Evolutionary conservation across 352 stramenopile genomes (phyloP).

Genomic region (Thraustochytrium sp.): DNA sequence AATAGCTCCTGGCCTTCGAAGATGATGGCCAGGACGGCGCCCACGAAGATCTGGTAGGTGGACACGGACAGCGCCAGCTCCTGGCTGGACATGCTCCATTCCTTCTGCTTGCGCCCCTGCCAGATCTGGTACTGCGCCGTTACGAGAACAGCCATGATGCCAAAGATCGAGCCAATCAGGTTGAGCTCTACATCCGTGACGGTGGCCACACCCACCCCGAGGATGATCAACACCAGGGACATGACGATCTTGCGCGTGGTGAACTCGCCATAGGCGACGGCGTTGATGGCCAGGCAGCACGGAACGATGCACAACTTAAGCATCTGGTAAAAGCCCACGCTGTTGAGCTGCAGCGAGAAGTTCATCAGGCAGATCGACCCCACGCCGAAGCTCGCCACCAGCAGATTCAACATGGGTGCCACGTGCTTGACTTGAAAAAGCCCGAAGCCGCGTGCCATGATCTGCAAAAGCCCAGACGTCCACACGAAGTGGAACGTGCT

Average conservation of each 20-base stretch:
- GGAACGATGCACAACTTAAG: slow-evolving; percentile 22
- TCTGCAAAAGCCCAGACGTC: slow-evolving; percentile 1
- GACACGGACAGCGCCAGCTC: slow-evolving; percentile 15
- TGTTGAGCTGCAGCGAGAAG: slow-evolving; percentile 44
- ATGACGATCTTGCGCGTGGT: background rate
- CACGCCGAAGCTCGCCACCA: slow-evolving; percentile 29
- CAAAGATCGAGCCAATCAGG: slow-evolving; percentile 17
- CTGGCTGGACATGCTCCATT: background rate
- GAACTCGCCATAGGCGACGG: background rate
- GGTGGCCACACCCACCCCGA: slow-evolving; percentile 18
- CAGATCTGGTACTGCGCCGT: slow-evolving; percentile 43
- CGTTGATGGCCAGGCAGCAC: slow-evolving; percentile 5
- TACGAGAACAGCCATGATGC: slow-evolving; percentile 6
- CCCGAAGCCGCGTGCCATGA: slow-evolving; percentile 8
- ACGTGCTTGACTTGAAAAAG: slow-evolving; percentile 8
- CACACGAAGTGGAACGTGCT: slow-evolving; percentile 36
- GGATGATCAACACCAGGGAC: background rate
- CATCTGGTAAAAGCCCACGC: slow-evolving; percentile 46
- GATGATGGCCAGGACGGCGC: background rate
- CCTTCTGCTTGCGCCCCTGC: slow-evolving; percentile 39
- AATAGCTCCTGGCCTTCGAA: slow-evolving; percentile 20
- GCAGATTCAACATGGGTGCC: background rate
- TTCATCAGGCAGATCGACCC: slow-evolving; percentile 41
- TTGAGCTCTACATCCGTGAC: slow-evolving; percentile 39
- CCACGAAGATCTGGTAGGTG: background rate